Base-by-base conservation (phyloP, 176 grass and related monocot species). In the Carex scoparia region DNA sequence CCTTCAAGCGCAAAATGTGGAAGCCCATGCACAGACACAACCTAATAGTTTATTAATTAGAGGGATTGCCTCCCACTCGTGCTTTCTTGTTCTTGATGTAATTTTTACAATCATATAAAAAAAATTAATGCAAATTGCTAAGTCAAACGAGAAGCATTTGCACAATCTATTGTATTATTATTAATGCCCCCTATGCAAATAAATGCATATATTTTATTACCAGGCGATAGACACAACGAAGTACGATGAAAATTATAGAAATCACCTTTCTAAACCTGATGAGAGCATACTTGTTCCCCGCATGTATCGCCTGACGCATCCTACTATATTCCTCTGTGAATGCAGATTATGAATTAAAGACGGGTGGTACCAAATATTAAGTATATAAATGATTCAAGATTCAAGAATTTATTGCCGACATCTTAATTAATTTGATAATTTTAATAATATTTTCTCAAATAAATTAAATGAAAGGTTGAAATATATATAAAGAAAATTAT, bases 91-190 rank as follows among this genome's bases (percentile, higher is more conserved):
- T 83, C 33, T 83, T 83, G 81, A 66, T 83, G 60, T 48, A 4
- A 16, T 0, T 30, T 65, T 65, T 8, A 33, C 18, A 83, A 67
- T 40, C 35, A 5, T 19, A 13, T 54, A 78, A 16, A 78, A 77
- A 56, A 78, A 37, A 35, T 1, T 78, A 78, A 57, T 78, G 48
- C 73, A 55, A 15, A 15, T 56, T 16, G 11, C 13, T 12, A 83
- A 66, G 81, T 83, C 81, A 83, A 83, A 83, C 80, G 15, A 68
- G 81, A 67, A 67, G 81, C 58, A 55, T 69, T 68, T 67, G 62
- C n/a, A 83, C 8, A 40, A 82, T 32, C 8, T 31, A 54, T 83
- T 65, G 42, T 49, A 67, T 51, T 83, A n/a, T 3, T 65, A 67
- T 51, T 83, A n/a, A 7, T 65, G 33, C 61, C 19, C 19, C 19